Percentiles rank a stretch among this genome's conserved stretches.
Conservation (phyloP, 192 early-diverging fungal genomes). For the Coemansia reversa region DNA sequence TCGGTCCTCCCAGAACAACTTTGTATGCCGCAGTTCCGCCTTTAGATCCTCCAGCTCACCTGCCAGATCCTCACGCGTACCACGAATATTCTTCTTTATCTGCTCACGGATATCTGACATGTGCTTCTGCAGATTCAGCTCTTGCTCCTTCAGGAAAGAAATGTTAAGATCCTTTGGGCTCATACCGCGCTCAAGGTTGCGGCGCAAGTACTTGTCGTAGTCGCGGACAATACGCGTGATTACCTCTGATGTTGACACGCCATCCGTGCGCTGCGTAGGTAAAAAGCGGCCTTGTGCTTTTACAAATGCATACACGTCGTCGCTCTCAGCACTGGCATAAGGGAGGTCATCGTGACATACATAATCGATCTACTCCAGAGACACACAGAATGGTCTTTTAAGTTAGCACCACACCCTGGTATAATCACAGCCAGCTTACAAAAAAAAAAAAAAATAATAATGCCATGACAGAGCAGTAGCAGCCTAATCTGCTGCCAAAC, state of each 20-base stretch:
- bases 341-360: constrained; percentile 82
- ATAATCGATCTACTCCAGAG: constrained; percentile 64
- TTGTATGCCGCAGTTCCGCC: constrained; percentile 63
- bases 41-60: constrained; percentile 64
- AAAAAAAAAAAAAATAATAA: not conserved
- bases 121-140: constrained; percentile 72
- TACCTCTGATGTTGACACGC: constrained; percentile 76
- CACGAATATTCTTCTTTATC: constrained; percentile 67
- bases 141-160: constrained; percentile 77
- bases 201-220: constrained; percentile 79
- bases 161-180: constrained; percentile 79
- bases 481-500: not conserved
- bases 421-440: not conserved
- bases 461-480: constrained; percentile 4
- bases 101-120: constrained; percentile 67
- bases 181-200: constrained; percentile 83
- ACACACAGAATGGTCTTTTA: not conserved
- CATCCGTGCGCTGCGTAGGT: constrained; percentile 75
- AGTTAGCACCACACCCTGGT: not conserved
- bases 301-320: constrained; percentile 79
- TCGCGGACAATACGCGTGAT: constrained; percentile 84
- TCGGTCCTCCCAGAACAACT: constrained; percentile 71
- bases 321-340: constrained; percentile 66
- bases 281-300: constrained; percentile 68
- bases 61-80: constrained; percentile 62